Evolutionary conservation across 805 yeast genomes (phyloP).

Genomic region (Metahyphopichia silvanorum): DNA sequence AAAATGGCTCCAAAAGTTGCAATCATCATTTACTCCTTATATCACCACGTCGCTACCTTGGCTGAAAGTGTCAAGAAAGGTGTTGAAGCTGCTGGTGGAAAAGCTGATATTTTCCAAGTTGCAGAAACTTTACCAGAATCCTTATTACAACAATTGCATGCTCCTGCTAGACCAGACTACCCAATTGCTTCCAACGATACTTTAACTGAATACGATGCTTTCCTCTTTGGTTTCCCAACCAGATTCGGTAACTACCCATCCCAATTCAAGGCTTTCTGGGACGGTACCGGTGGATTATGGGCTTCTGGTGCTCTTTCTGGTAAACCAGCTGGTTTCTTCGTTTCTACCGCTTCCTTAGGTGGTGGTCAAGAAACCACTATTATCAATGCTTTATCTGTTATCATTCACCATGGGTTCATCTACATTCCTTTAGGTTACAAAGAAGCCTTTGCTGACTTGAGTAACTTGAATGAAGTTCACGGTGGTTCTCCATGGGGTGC

Average conservation of each 20-base stretch:
- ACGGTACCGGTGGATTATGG: slow-evolving; percentile 78
- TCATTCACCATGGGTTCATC: slow-evolving; percentile 78
- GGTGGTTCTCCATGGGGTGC: slow-evolving; percentile 90
- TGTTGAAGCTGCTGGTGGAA: slow-evolving; percentile 61
- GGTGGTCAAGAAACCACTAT: slow-evolving; percentile 82
- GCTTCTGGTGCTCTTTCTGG: slow-evolving; percentile 68
- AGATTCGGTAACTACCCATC: slow-evolving; percentile 81
- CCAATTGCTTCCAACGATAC: slow-evolving; percentile 64
- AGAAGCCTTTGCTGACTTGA: slow-evolving; percentile 49
- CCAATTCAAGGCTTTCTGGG: slow-evolving; percentile 76
- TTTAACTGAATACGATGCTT: slow-evolving; percentile 68
- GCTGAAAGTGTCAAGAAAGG: slow-evolving; percentile 71
- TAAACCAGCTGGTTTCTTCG: slow-evolving; percentile 71
- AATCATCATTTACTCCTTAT: slow-evolving; percentile 61
- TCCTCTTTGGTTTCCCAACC: slow-evolving; percentile 82
- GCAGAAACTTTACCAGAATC: slow-evolving; percentile 70
- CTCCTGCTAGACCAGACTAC: slow-evolving; percentile 47
- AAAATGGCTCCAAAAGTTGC: slow-evolving; percentile 39
- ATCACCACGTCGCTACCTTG: slow-evolving; percentile 69
- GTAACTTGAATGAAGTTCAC: slow-evolving; percentile 61
- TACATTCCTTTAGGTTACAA: slow-evolving; percentile 78
- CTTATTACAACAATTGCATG: slow-evolving; percentile 53
- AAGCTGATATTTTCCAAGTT: slow-evolving; percentile 71
- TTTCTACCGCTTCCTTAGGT: slow-evolving; percentile 70
- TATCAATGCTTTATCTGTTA: slow-evolving; percentile 58